These are phyloP conservation scores for Plasmodium fragile DNA, from an alignment of 169 alveolate genomes.

Conservation along the genomic window DNA sequence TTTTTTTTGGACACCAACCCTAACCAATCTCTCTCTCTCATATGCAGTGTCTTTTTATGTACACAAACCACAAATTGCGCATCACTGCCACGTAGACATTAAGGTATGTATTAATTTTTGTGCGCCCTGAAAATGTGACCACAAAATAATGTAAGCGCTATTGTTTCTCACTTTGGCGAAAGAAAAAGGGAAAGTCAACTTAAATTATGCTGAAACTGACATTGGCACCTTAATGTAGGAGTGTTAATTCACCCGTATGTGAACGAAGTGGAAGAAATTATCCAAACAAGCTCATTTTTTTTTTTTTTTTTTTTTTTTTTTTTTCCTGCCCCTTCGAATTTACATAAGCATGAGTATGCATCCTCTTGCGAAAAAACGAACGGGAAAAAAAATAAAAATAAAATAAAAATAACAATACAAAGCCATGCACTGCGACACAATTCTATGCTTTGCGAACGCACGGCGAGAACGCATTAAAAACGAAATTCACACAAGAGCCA, in stretches of 20 bases:
- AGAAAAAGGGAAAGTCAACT: not conserved
- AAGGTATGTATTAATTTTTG: not conserved
- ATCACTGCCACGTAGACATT: not conserved
- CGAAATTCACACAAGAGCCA: not conserved
- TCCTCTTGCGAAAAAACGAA: not conserved
- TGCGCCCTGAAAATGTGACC: not conserved
- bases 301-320: not conserved
- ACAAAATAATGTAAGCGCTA: not conserved
- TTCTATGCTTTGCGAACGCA: not conserved
- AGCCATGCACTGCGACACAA: not conserved
- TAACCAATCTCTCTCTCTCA: not conserved
- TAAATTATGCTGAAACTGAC: not conserved
- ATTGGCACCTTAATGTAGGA: not conserved
- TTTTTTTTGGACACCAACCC: not conserved
- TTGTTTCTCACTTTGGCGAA: not conserved
- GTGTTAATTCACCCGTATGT: not conserved
- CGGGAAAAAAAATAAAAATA: not conserved
- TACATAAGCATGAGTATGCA: not conserved
- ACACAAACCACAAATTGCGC: not conserved
- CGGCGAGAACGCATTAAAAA: not conserved
- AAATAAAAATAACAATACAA: not conserved
- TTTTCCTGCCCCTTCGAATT: not conserved
- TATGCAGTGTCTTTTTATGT: not conserved
- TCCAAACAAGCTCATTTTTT: not conserved
- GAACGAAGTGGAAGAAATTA: not conserved